Percentiles rank a stretch among this genome's conserved stretches.
Conservation (phyloP, 305 asterid genomes). For the Fraxinus baroniana region DNA sequence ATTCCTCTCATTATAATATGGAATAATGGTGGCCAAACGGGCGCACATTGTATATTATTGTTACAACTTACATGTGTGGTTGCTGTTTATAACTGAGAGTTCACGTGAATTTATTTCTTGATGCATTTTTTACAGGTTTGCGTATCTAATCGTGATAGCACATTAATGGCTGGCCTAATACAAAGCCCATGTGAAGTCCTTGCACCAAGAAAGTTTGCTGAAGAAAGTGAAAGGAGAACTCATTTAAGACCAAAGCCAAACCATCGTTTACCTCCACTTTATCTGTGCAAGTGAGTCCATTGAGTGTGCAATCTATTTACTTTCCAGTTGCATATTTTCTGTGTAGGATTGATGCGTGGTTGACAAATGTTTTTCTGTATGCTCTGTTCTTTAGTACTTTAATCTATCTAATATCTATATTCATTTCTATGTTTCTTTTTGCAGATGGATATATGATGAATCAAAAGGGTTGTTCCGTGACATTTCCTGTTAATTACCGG, state of each 20-base stretch:
- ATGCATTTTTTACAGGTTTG: conserved; percentile 61
- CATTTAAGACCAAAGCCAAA: conserved; percentile 37
- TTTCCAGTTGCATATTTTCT: conserved; percentile 15
- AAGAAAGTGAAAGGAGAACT: conserved; percentile 69
- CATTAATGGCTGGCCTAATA: conserved; percentile 67
- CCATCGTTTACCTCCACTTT: conserved; percentile 58
- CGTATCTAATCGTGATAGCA: conserved; percentile 60
- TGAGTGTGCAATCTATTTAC: conserved; percentile 15
- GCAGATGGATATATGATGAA: conserved; percentile 98
- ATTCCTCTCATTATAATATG: neutral
- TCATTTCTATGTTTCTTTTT: conserved; percentile 22
- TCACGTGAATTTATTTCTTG: neutral
- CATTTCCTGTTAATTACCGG: conserved; percentile 52
- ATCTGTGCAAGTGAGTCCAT: conserved; percentile 81
- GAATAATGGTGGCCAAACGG: neutral
- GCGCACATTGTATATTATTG: neutral
- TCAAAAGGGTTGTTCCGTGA: conserved; percentile 84
- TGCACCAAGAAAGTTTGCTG: conserved; percentile 70
- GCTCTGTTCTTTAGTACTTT: neutral
- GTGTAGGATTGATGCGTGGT: neutral
- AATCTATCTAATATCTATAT: neutral
- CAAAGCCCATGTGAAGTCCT: conserved; percentile 85
- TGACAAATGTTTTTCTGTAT: neutral
- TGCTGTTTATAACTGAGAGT: neutral
- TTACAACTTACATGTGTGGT: neutral